These are phyloP conservation scores for Petunia secreta DNA, from an alignment of 257 asterid species.

Conservation along the genomic window DNA sequence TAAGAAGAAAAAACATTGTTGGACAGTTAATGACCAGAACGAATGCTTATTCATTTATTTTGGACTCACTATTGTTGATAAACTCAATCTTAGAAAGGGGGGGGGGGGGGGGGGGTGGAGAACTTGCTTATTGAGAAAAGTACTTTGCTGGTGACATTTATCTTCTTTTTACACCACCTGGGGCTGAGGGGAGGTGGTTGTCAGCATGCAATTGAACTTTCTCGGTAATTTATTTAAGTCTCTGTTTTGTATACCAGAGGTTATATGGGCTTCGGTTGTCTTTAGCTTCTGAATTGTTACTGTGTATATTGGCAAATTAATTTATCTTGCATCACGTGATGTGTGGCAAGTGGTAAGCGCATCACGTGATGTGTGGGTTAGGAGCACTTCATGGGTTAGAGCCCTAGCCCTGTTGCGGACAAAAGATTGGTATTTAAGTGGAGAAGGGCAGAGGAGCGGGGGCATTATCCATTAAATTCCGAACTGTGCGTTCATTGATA, in stretches of 20 bases:
- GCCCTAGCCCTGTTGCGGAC: too few species aligned
- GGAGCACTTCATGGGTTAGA: too few species aligned
- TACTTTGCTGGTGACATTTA: conserved; percentile 9
- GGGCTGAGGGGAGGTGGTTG: not conserved
- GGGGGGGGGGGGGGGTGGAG: not conserved
- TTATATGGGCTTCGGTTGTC: not conserved
- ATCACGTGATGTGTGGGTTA: too few species aligned
- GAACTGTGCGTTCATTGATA: too few species aligned
- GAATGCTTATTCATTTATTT: not conserved
- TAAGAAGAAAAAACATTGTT: not conserved
- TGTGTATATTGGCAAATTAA: conserved; percentile 4
- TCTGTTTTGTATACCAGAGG: not conserved
- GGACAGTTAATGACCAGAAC: not conserved
- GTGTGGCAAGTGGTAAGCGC: too few species aligned
- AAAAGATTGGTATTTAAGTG: too few species aligned
- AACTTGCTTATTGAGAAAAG: not conserved
- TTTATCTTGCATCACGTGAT: not conserved
- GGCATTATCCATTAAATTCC: too few species aligned
- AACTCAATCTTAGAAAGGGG: not conserved
- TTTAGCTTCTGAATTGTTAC: conserved; percentile 1
- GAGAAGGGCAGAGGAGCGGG: too few species aligned
- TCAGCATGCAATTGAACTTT: not conserved
- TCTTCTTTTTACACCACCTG: not conserved
- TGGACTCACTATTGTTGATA: not conserved
- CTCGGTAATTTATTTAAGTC: not conserved